Base-by-base conservation (phyloP, 2,329 filamentous ascomycete genomes). In the Stachybotrys chartarum region DNA sequence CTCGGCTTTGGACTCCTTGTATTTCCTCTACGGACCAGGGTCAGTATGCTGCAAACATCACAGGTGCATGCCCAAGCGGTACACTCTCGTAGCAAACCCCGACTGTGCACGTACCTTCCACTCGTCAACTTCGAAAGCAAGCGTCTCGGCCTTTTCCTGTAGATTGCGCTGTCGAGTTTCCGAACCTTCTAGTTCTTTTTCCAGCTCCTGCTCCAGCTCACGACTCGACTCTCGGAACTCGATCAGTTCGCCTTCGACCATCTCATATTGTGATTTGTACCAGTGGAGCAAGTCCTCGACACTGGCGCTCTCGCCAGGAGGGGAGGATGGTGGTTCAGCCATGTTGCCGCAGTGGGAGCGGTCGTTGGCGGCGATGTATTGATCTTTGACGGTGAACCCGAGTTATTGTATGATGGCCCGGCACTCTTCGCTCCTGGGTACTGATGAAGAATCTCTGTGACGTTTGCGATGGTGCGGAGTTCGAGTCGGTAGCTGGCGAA, bases 231-330 rank as follows among this genome's bases (percentile, higher is more conserved):
- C 82, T 68, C 96, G 90, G 70, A 99, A 99, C 66, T 99, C 94
- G 59, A 89, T 84, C 58, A 99, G 83, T 72, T 99, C 94, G 54
- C 85, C 79, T 73, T 97, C 94, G 44, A 99, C 82, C 69, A 91
- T 85, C 74, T 95, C 91, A 75, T 97, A 97, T 71, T 97, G 93
- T 54, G 85, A 75, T 78, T 99, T 99, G 83, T 97, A 99, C 82
- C 94, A 97, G 56, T 87, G 82, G 53, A 99, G 79, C 58, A 92
- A 88, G 67, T 94, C 90, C 67, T 91, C 86, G 52, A 80, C 70
- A 54, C 71, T 79, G 54, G 81, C 71, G 53, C 75, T 71, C 65
- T 78, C 80, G 66, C 74, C 75, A 11, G 82, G 82, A 54, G 84
- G 84, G 51, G 84, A 86, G 6, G 84, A 86, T 6, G 83, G 82